A percentile compares a stretch with the other conserved stretches of the same genome.
These are phyloP conservation scores for Naumovozyma dairenensis DNA, from an alignment of 805 yeast genomes.

Conservation along the genomic window DNA sequence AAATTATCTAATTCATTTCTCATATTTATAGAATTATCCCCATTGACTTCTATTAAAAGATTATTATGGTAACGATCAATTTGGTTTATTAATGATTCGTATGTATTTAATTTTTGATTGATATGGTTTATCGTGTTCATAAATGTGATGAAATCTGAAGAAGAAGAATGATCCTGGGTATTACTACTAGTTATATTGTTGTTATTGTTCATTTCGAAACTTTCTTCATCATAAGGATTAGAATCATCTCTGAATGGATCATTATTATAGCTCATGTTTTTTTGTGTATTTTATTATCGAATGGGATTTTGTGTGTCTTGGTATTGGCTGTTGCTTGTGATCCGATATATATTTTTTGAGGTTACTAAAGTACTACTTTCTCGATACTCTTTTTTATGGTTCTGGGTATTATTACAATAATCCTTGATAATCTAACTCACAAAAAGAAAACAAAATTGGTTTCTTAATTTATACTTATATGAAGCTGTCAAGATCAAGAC, in stretches of 20 bases:
- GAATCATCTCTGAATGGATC: constrained; percentile 21
- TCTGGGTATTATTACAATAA: too few relatives aligned
- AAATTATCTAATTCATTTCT: constrained; percentile 70
- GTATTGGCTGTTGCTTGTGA: too few relatives aligned
- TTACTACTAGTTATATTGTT: constrained; percentile 8
- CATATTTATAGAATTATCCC: constrained; percentile 55
- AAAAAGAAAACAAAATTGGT: too few relatives aligned
- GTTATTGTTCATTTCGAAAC: constrained; percentile 2
- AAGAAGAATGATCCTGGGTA: constrained; percentile 15
- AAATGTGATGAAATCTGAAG: constrained; percentile 48
- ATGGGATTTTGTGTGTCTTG: too few relatives aligned
- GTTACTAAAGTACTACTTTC: too few relatives aligned
- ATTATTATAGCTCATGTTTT: constrained; percentile 27
- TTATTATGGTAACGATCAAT: constrained; percentile 63
- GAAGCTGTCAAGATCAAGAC: too few relatives aligned
- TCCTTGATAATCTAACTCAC: too few relatives aligned
- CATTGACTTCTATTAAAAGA: constrained; percentile 62
- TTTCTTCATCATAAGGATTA: constrained; percentile 13
- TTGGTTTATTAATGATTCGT: constrained; percentile 56
- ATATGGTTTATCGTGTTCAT: constrained; percentile 61
- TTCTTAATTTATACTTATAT: too few relatives aligned
- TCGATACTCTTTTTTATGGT: too few relatives aligned
- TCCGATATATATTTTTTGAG: too few relatives aligned
- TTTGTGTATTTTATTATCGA: too few relatives aligned
- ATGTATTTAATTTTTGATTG: constrained; percentile 60